Evolutionary conservation across 306 rosid species (phyloP).

Genomic region (Hylodesmum podocarpum): DNA sequence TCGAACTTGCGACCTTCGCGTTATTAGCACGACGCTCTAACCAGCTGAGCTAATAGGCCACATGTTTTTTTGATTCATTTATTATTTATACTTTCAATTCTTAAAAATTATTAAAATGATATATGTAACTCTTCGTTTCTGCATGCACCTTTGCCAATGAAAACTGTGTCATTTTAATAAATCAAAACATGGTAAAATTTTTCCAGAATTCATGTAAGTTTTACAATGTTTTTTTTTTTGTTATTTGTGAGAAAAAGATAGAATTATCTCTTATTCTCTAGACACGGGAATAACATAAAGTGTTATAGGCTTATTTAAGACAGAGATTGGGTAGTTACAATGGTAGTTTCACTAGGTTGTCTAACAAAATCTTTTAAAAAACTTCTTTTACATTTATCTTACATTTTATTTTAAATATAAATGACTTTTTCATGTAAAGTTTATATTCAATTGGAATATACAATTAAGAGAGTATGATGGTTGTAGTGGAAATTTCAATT

Average conservation of each 20-base stretch:
- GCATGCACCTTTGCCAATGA: not conserved
- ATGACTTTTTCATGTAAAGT: no score
- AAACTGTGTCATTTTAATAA: not conserved
- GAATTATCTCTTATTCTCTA: not conserved
- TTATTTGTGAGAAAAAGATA: no score
- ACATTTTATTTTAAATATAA: no score
- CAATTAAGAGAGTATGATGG: not conserved
- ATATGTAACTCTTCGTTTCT: not conserved
- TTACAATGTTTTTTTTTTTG: no score
- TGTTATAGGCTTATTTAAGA: not conserved
- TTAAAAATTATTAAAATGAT: no score
- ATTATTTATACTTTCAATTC: no score
- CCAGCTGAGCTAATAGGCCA: not conserved
- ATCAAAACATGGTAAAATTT: not conserved
- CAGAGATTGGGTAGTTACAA: not conserved
- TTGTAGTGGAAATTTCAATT: not conserved
- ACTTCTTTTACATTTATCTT: not conserved
- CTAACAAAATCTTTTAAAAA: not conserved
- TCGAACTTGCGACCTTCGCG: slow-evolving; percentile 22
- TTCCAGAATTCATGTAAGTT: not conserved
- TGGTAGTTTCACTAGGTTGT: not conserved
- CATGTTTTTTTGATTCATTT: no score
- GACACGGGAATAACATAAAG: not conserved
- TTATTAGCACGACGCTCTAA: slow-evolving; percentile 6
- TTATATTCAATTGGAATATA: no score